These are phyloP conservation scores for Penicillium sp. DNA, from an alignment of 2,329 filamentous ascomycete species.

Conservation along the genomic window DNA sequence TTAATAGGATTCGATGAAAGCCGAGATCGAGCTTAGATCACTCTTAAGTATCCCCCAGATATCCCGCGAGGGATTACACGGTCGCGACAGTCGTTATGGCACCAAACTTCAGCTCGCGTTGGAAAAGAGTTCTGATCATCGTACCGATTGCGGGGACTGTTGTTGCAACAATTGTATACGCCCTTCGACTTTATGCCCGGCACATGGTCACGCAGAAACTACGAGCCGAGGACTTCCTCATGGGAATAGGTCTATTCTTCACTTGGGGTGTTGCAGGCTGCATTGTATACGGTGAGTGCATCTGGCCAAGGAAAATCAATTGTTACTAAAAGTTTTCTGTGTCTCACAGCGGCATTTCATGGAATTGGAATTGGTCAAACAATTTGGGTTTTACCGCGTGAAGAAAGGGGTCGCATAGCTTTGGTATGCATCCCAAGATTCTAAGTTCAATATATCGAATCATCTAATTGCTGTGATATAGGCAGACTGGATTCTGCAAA, in stretches of 20 bases:
- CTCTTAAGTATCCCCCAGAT: neutral
- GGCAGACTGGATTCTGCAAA: slow-evolving; percentile 24
- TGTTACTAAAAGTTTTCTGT: neutral
- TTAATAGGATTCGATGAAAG: neutral
- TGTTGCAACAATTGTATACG: slow-evolving; percentile 19
- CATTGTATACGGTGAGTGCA: slow-evolving; percentile 13
- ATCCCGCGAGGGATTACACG: neutral
- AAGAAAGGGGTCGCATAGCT: slow-evolving; percentile 5
- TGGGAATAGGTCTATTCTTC: slow-evolving; percentile 19
- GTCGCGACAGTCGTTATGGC: neutral
- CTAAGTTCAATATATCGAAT: neutral
- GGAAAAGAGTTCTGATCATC: slow-evolving; percentile 20
- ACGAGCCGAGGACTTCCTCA: slow-evolving; percentile 19
- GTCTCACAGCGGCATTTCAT: slow-evolving; percentile 12
- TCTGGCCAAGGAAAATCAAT: neutral
- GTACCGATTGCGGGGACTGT: slow-evolving; percentile 18
- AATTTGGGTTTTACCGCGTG: slow-evolving; percentile 4
- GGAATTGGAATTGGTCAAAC: slow-evolving; percentile 14
- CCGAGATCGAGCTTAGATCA: neutral
- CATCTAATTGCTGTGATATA: neutral
- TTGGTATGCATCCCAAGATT: slow-evolving; percentile 5
- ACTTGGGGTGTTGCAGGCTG: slow-evolving; percentile 21
- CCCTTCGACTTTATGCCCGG: slow-evolving; percentile 19
- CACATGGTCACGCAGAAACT: slow-evolving; percentile 7
- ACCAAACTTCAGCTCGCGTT: slow-evolving; percentile 2